Evolutionary conservation across 257 asterid species (phyloP).

Genomic region (Rubia yunnanensis): DNA sequence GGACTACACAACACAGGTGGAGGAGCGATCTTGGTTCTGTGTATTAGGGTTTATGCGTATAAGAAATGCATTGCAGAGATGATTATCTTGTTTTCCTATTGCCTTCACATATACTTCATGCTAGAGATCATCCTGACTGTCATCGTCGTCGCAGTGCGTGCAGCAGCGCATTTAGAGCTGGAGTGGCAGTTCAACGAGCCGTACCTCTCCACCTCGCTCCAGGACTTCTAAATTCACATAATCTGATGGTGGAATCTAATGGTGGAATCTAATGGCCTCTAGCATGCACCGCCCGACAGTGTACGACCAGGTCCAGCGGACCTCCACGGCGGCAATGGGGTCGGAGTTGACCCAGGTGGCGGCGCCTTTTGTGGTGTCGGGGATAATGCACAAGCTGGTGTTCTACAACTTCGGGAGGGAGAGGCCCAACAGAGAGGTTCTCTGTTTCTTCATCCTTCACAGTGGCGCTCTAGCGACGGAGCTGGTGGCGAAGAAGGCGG

Average conservation of each 20-base stretch:
- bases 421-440: constrained; percentile 37
- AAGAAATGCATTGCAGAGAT: constrained; percentile 19
- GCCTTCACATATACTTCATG: constrained; percentile 33
- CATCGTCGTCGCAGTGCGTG: constrained; percentile 13
- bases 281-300: constrained; percentile 32
- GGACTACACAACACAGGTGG: no score
- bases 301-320: constrained; percentile 19
- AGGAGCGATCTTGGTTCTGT: constrained; percentile 13
- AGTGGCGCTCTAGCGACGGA: constrained; percentile 32
- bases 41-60: constrained; percentile 17
- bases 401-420: constrained; percentile 35
- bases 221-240: constrained; percentile 64
- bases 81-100: constrained; percentile 19
- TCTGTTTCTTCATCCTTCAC: constrained; percentile 36
- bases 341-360: constrained; percentile 19
- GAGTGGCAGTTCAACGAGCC: constrained; percentile 47
- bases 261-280: no score
- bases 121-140: constrained; percentile 33
- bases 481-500: constrained; percentile 22
- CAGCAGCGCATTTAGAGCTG: constrained; percentile 20
- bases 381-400: constrained; percentile 57
- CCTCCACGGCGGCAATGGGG: neutral
- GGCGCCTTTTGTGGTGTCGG: constrained; percentile 44
- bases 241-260: constrained; percentile 54
- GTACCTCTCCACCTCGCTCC: constrained; percentile 39